Percentiles rank a stretch among this genome's conserved stretches.
phyloP scores from a whole-genome alignment of 139 green algal genomes.

The Chlamydomonas sp. region DNA sequence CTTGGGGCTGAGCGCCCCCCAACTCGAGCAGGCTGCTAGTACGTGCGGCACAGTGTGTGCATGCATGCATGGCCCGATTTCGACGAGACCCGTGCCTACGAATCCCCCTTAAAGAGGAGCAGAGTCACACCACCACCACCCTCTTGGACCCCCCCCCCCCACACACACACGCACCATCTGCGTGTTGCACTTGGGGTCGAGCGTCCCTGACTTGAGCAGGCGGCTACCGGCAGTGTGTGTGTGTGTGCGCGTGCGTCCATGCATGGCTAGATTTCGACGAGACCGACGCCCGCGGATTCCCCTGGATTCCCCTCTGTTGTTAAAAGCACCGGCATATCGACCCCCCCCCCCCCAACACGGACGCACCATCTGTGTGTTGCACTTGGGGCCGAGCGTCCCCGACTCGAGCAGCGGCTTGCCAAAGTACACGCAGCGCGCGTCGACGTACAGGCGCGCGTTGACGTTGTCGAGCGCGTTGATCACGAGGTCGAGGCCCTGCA shows the following conservation, averaged over 20 bases:
- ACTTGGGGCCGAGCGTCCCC: slow-evolving; percentile 95
- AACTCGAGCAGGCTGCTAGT: slow-evolving; percentile 79
- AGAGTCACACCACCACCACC: neutral
- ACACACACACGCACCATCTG: slow-evolving; percentile 36
- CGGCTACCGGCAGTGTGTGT: no score
- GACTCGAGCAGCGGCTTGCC: slow-evolving; percentile 91
- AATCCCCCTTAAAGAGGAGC: no score
- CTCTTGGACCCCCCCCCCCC: neutral
- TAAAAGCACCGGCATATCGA: neutral
- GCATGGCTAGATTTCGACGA: no score
- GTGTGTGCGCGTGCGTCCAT: no score
- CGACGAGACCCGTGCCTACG: no score
- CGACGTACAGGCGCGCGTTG: slow-evolving; percentile 78
- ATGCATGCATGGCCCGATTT: no score
- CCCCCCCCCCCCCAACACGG: neutral
- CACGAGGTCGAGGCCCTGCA: slow-evolving; percentile 37
- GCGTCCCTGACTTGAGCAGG: slow-evolving; percentile 90
- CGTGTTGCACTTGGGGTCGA: slow-evolving; percentile 98
- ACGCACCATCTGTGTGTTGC: slow-evolving; percentile 83
- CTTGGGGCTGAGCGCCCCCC: slow-evolving; percentile 93
- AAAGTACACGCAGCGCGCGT: slow-evolving; percentile 95
- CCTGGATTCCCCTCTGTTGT: no score
- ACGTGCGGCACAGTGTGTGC: no score
- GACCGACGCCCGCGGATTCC: no score
- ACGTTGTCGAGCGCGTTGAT: slow-evolving; percentile 99